Percentiles rank a stretch among this genome's conserved stretches.
Evolutionary conservation across 768 basidiomycete genomes (phyloP).

Genomic region (Boletus tylopilopsis): DNA sequence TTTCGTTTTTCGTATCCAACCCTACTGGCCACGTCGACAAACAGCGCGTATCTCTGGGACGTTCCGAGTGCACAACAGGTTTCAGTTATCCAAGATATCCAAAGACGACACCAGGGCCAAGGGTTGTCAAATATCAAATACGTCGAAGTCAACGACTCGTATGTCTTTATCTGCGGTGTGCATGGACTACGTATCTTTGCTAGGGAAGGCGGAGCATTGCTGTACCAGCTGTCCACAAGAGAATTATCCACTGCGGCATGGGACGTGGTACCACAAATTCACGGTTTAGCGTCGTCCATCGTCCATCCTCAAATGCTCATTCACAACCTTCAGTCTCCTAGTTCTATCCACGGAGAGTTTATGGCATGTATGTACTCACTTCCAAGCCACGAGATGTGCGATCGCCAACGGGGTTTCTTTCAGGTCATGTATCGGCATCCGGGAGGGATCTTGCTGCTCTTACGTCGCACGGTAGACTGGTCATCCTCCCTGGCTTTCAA

Average conservation of each 20-base stretch:
- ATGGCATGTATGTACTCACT: constrained; percentile 23
- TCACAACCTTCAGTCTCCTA: constrained; percentile 1
- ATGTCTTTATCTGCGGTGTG: constrained; percentile 58
- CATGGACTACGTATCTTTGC: constrained; percentile 51
- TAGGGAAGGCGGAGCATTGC: constrained; percentile 40
- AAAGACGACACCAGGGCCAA: constrained; percentile 8
- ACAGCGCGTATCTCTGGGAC: constrained; percentile 59
- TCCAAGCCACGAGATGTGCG: not conserved
- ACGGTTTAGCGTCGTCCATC: constrained; percentile 5
- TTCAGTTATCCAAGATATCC: constrained; percentile 34
- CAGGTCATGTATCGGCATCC: constrained; percentile 45
- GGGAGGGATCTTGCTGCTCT: constrained; percentile 37
- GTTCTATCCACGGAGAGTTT: constrained; percentile 15
- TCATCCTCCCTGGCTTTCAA: constrained; percentile 27
- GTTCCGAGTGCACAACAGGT: constrained; percentile 47
- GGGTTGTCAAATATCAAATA: constrained; percentile 47
- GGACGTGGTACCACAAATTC: constrained; percentile 26
- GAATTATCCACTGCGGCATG: constrained; percentile 34
- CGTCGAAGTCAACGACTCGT: constrained; percentile 57
- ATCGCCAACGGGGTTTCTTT: constrained; percentile 2
- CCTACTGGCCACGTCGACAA: constrained; percentile 46
- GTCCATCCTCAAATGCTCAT: constrained; percentile 23
- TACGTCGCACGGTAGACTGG: constrained; percentile 25
- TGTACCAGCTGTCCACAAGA: constrained; percentile 42
- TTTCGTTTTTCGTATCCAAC: constrained; percentile 69